Evolutionary conservation across 331 rosid species (phyloP), one percentile per base, ranked within the genome.

Genomic region (Ulmus americana): DNA sequence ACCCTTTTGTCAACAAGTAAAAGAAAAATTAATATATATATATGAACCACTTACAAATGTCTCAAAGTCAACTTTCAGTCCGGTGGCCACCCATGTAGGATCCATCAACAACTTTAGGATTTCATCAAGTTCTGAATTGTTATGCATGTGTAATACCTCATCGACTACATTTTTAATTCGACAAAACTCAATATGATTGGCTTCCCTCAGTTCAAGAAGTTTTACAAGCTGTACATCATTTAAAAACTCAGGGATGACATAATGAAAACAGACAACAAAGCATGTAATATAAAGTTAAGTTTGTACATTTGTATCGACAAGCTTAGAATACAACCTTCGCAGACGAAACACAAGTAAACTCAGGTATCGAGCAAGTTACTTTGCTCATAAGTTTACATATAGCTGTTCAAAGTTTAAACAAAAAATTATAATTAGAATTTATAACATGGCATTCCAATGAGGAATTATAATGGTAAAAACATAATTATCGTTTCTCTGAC

Each of bases 21-120:
- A 70, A 8, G 15, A 63, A 56, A 50, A 18, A 57, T 48, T 67
- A 57, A 39, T 64, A 38, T 28, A 28, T 20, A 20, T 28, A 28
- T 28, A 28, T 28, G 9, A 43, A 58, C 63, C 22, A 73, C 98
- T 87, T 80, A 89, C 98, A 74, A 92, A 79, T 59, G 88, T 82
- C 63, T 79, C 82, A 39, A 85, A 86, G 72, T 85, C 91, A 62
- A 87, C 80, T 76, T 86, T 86, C 79, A 92, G 79, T 66, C 98
- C 98, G 68, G 97, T 89, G 55, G 95, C 79, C 67, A 82, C 88
- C 90, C 95, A 89, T 39, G 98, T 82, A 14, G 98, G 98, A 73
- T 83, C 83, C 81, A 85, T 82, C 83, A 92, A 76, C 75, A 83
- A 83, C 75, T 85, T 68, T 77, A 92, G 75, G 74, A 92, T 80